Conservation (phyloP, 2,329 filamentous ascomycete genomes). For the Diaporthe destruens region DNA sequence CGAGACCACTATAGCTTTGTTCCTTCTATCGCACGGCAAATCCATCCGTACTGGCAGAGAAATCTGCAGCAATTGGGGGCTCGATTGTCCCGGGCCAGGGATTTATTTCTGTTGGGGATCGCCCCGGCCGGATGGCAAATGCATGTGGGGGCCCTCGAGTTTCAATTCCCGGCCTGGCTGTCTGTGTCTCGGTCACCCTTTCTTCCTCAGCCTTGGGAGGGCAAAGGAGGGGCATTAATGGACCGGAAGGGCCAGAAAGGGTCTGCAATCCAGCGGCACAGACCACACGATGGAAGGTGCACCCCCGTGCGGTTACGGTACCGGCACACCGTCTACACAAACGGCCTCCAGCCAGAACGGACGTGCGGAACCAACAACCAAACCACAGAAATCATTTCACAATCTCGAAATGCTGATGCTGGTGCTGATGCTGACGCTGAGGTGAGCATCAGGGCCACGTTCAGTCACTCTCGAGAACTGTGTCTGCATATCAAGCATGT, state of each 20-base stretch:
- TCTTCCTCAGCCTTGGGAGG: constrained; percentile 11
- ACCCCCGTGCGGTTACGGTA: constrained; percentile 14
- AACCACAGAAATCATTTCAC: neutral
- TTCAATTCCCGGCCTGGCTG: constrained; percentile 31
- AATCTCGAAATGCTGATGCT: neutral
- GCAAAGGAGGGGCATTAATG: neutral
- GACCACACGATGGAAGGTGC: constrained; percentile 23
- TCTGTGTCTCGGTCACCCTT: neutral
- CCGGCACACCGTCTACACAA: neutral
- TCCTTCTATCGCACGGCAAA: constrained; percentile 12
- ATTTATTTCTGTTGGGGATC: constrained; percentile 43
- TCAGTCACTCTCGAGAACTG: neutral
- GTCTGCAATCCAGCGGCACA: constrained; percentile 17
- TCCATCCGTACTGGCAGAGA: neutral
- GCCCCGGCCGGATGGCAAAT: constrained; percentile 38
- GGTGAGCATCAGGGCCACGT: neutral
- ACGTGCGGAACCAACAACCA: neutral
- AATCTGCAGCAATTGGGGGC: constrained; percentile 28
- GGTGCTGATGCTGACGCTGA: constrained; percentile 3
- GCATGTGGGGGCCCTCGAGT: constrained; percentile 35
- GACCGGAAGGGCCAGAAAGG: neutral
- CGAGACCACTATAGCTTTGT: neutral
- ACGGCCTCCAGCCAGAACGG: neutral
- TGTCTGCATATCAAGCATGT: neutral
- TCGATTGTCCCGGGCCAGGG: constrained; percentile 20